Evolutionary conservation across 768 basidiomycete species (phyloP).

Genomic region (Rhizopogon roseolus): DNA sequence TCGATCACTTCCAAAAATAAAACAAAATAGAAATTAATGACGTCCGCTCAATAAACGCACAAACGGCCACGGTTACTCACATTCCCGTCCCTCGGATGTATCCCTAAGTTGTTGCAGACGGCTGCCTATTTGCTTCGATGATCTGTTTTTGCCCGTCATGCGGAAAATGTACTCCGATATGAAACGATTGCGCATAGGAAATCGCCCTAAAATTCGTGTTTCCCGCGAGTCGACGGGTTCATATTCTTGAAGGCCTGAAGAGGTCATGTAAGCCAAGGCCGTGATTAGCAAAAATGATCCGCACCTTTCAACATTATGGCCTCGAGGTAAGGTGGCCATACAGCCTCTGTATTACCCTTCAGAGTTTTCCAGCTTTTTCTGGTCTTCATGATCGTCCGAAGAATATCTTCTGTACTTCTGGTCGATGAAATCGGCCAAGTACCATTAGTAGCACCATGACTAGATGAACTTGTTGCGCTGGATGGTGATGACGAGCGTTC

Average conservation of each 20-base stretch:
- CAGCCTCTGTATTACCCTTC: conserved; percentile 60
- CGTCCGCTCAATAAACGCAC: conserved; percentile 22
- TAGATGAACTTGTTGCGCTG: not conserved
- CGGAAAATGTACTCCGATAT: conserved; percentile 73
- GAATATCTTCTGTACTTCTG: conserved; percentile 42
- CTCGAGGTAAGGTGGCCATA: conserved; percentile 79
- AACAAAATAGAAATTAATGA: conserved; percentile 17
- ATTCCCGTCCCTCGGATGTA: conserved; percentile 64
- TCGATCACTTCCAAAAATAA: conserved; percentile 32
- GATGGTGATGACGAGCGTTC: not conserved
- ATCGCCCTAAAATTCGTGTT: conserved; percentile 67
- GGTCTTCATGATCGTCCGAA: conserved; percentile 60
- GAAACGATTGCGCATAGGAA: conserved; percentile 76
- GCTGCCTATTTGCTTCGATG: conserved; percentile 77
- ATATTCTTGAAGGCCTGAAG: conserved; percentile 64
- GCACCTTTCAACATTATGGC: conserved; percentile 72
- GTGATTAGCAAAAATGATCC: conserved; percentile 9
- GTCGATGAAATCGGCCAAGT: conserved; percentile 9
- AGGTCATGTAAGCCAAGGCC: conserved; percentile 12
- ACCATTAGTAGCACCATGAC: not conserved
- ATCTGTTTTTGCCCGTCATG: conserved; percentile 64
- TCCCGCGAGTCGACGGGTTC: conserved; percentile 70
- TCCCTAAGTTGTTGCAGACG: conserved; percentile 76
- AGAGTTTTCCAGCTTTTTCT: conserved; percentile 76
- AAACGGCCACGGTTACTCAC: conserved; percentile 37